Conservation (phyloP, 495 filamentous ascomycete species). For the Trichocladium antarcticum region DNA sequence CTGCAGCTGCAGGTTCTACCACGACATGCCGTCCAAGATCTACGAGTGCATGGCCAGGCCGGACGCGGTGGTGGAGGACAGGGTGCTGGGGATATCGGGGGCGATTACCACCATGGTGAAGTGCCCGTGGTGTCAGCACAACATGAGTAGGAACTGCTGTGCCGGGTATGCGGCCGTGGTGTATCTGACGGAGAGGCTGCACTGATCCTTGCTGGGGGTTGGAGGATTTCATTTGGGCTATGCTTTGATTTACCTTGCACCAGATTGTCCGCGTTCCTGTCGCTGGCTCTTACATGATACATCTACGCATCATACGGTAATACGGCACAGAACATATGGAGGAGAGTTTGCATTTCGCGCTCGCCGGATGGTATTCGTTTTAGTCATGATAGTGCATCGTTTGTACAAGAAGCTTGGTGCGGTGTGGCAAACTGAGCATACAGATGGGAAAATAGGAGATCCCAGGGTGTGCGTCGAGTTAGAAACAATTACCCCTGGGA, state of each 20-base stretch:
- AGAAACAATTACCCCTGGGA: too few species aligned
- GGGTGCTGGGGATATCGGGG: conserved; percentile 37
- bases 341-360: background rate
- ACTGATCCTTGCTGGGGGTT: conserved; percentile 5
- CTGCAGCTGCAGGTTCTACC: conserved; percentile 70
- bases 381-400: too few species aligned
- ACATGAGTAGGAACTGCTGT: conserved; percentile 62
- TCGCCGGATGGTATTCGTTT: too few species aligned
- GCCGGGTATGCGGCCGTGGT: conserved; percentile 62
- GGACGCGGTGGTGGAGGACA: conserved; percentile 43
- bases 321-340: conserved; percentile 1
- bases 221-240: background rate
- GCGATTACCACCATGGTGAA: conserved; percentile 48
- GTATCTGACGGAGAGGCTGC: conserved; percentile 48
- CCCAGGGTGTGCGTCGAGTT: too few species aligned
- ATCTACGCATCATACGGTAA: too few species aligned
- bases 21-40: conserved; percentile 64
- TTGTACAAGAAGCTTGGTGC: too few species aligned
- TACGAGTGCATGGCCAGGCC: conserved; percentile 64
- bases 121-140: conserved; percentile 71
- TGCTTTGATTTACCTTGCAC: conserved; percentile 5
- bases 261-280: too few species aligned
- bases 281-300: background rate
- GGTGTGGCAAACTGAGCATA: too few species aligned
- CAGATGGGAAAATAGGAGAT: too few species aligned